phyloP scores from a whole-genome alignment of 176 grass and related monocot species.

The Oryza meridionalis region DNA sequence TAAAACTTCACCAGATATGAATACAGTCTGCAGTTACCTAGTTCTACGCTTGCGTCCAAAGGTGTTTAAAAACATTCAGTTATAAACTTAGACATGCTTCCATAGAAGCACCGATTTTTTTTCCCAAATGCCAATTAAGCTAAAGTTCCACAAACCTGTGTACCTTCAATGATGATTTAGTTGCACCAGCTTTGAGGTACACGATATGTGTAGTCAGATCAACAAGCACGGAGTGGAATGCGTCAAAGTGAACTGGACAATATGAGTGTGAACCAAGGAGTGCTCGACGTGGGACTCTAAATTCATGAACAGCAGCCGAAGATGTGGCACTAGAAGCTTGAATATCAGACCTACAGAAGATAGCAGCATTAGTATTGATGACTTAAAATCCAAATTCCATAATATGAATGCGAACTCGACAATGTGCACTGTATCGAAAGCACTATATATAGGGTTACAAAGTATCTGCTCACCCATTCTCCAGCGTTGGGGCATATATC shows the following conservation, averaged over 20 bases:
- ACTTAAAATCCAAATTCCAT: slow-evolving; percentile 17
- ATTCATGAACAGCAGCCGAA: slow-evolving; percentile 84
- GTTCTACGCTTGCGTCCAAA: slow-evolving; percentile 18
- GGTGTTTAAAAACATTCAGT: slow-evolving; percentile 27
- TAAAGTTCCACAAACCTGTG: slow-evolving; percentile 90
- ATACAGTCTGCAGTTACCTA: slow-evolving; percentile 16
- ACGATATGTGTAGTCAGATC: slow-evolving; percentile 90
- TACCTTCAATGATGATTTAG: slow-evolving; percentile 80
- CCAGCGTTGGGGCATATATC: slow-evolving; percentile 79
- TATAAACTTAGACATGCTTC: slow-evolving; percentile 27
- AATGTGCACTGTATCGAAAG: slow-evolving; percentile 5
- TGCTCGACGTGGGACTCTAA: slow-evolving; percentile 82
- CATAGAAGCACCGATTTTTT: slow-evolving; percentile 7
- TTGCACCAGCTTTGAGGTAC: slow-evolving; percentile 88
- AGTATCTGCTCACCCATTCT: slow-evolving; percentile 64
- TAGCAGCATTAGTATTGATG: slow-evolving; percentile 28
- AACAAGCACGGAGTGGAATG: slow-evolving; percentile 85
- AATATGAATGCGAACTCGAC: slow-evolving; percentile 9
- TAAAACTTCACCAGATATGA: neutral
- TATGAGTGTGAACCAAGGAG: slow-evolving; percentile 92
- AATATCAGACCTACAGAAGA: slow-evolving; percentile 66
- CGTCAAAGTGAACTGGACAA: slow-evolving; percentile 96
- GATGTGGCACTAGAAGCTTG: slow-evolving; percentile 67
- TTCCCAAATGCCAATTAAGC: slow-evolving; percentile 53
- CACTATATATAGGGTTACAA: slow-evolving; percentile 7